Base-by-base conservation (phyloP, 306 rosid genomes). In the Carpinus fangiana region DNA sequence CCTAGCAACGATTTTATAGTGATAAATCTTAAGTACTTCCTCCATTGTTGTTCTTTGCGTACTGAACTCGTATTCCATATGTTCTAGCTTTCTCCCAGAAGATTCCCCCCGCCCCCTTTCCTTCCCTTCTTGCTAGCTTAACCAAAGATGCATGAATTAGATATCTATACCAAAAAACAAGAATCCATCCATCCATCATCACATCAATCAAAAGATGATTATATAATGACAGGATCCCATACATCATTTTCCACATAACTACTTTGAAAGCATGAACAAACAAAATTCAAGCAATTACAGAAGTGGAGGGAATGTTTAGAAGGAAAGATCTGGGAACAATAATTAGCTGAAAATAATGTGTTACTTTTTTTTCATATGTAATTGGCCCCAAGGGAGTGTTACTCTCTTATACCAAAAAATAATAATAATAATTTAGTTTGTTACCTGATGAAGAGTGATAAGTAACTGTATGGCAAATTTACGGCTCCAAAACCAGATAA, bases 401-500 rank as follows among this genome's bases (percentile, higher is more conserved):
- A 41, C 45, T 41, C 8, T 41, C 47, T 67, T 41, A 17, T 12
- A 67, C 72, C 72, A 67, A 45, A 68, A 23, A 23, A 23, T 23
- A 23, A 23, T 23, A 23, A 23, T 23, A 23, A 23, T 23, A 23
- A 23, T 23, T 23, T 4, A 38, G 38, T 38, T 31, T 36, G 54
- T 61, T 76, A 90, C 95, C 96, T 84, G 76, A 95, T 93, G 87
- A 95, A 95, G 81, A 95, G 98, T 31, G 99, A 95, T 70, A 95
- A 79, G 76, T 91, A 95, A 86, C 94, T 91, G 84, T 90, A 95
- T 2, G 97, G 99, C 83, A 95, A 83, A 86, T 95, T 95, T 45
- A 95, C 97, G 67, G 98, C 98, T 70, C 99, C 99, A 79, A 95
- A 95, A 57, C 99, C 98, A 73, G 97, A 93, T 46, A 95, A 82